Percentiles rank a stretch among this genome's conserved stretches.
Conservation (phyloP, 441 rosid genomes). For the Gossypium trilobum region DNA sequence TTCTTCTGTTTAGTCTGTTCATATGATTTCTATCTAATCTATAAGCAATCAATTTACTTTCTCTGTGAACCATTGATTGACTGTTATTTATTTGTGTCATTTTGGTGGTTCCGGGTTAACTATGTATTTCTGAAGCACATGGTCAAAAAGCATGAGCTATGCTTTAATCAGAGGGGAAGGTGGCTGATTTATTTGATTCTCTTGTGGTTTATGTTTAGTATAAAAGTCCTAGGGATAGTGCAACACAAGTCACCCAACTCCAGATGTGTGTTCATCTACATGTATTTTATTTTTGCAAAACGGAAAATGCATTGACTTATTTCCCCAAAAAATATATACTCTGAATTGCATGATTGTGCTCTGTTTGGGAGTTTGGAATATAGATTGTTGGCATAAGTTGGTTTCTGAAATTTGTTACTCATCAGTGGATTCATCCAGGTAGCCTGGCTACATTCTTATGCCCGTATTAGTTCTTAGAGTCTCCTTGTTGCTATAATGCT, state of each 20-base stretch:
- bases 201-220: not conserved
- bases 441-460: not conserved
- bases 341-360: not conserved
- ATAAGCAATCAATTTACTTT: slow-evolving; percentile 1
- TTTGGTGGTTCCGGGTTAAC: not conserved
- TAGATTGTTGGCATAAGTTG: not conserved
- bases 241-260: not conserved
- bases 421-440: not conserved
- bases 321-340: not conserved
- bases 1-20: not conserved
- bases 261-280: not conserved
- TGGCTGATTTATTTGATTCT: not conserved
- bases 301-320: not conserved
- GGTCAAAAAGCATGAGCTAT: slow-evolving; percentile 6
- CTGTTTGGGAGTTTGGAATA: slow-evolving; percentile 3
- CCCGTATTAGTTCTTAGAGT: not conserved
- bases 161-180: not conserved
- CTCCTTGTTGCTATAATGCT: not conserved
- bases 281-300: not conserved
- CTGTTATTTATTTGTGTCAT: not conserved
- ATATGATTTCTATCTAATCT: not conserved
- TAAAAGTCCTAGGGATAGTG: not conserved
- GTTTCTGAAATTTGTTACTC: not conserved
- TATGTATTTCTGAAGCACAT: not conserved
- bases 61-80: not conserved